Evolutionary conservation across 768 basidiomycete genomes (phyloP).

Genomic region (Suillus alpinus): DNA sequence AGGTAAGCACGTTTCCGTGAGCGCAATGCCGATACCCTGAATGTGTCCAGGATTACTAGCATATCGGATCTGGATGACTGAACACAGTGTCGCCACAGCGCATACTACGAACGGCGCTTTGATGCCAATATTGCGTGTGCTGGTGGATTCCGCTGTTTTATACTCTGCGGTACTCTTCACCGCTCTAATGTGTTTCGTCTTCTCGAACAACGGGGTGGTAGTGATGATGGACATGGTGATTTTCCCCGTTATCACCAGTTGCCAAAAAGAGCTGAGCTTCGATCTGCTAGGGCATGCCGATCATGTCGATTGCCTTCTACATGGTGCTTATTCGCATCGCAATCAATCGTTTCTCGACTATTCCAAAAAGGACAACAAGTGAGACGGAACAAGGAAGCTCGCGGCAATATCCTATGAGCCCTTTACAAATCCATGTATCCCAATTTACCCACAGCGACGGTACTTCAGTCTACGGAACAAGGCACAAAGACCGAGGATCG

Average conservation of each 20-base stretch:
- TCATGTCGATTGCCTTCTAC: not conserved
- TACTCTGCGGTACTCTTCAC: not conserved
- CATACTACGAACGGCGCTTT: not conserved
- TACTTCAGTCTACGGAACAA: not conserved
- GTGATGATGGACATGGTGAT: not conserved
- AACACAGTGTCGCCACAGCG: not conserved
- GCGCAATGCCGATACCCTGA: not conserved
- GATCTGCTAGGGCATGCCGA: not conserved
- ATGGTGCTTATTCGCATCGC: not conserved
- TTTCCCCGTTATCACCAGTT: not conserved
- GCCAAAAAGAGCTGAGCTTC: not conserved
- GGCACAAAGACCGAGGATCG: not conserved
- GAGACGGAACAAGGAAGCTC: not conserved
- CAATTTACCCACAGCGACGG: not conserved
- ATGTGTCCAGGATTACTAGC: not conserved
- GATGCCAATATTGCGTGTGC: not conserved
- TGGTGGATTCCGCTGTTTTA: not conserved
- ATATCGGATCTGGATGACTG: not conserved
- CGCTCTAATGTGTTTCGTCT: not conserved
- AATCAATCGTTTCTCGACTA: not conserved
- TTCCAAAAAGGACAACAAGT: not conserved
- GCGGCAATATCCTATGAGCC: not conserved
- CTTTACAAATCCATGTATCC: not conserved
- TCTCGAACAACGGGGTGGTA: not conserved
- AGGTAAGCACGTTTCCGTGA: not conserved